Percentiles rank a stretch among this genome's conserved stretches.
Conservation (phyloP, 176 grass and related monocot genomes). For the Bromus sterilis region DNA sequence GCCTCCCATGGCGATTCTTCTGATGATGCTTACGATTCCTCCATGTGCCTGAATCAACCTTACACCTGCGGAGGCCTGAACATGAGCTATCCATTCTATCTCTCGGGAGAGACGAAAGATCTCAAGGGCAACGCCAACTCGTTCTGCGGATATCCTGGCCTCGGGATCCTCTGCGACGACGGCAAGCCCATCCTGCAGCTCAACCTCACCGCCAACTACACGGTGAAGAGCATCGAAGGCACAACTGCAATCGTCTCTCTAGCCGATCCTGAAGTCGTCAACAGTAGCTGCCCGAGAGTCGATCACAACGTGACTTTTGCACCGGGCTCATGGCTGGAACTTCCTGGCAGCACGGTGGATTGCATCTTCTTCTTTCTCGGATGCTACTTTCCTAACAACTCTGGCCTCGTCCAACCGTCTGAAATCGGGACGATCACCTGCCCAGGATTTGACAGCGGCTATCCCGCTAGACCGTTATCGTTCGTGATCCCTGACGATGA, state of each 20-base stretch:
- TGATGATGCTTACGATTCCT: neutral
- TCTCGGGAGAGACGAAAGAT: rapidly evolving
- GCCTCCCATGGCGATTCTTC: neutral
- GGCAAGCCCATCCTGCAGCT: neutral
- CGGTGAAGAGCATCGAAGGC: neutral
- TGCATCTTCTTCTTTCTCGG: neutral
- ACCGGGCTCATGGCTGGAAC: rapidly evolving
- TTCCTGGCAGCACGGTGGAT: neutral
- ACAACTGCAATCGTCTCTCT: neutral
- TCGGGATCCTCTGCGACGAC: neutral
- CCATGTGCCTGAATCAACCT: neutral
- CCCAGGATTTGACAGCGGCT: rapidly evolving
- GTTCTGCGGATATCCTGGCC: constrained; percentile 15
- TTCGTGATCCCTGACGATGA: neutral
- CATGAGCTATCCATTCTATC: constrained; percentile 34
- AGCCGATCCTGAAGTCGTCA: neutral
- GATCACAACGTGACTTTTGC: neutral
- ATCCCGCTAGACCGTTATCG: neutral
- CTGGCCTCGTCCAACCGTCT: rapidly evolving
- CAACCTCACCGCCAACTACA: neutral
- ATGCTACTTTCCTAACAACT: neutral
- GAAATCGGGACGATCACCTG: neutral
- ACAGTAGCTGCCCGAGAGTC: neutral
- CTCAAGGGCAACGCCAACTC: neutral
- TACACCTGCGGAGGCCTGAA: neutral